These are phyloP conservation scores for Microbotryomycetes sp. DNA, from an alignment of 1,284 basidiomycete genomes.

Conservation along the genomic window DNA sequence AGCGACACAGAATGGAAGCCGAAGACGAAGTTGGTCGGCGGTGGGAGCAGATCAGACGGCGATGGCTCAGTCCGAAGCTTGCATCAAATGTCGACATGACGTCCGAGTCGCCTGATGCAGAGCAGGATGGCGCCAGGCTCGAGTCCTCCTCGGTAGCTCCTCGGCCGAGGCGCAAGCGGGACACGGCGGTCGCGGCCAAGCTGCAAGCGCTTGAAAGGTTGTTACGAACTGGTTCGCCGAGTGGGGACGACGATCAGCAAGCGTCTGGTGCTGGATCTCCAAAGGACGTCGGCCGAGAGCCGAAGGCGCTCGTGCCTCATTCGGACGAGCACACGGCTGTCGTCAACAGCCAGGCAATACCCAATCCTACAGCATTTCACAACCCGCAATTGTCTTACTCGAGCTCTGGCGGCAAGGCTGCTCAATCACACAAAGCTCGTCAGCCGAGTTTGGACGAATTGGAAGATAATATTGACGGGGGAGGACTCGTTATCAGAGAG, in stretches of 20 bases:
- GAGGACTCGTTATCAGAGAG: neutral
- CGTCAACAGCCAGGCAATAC: neutral
- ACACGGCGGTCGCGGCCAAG: neutral
- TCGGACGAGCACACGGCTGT: neutral
- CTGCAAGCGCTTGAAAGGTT: neutral
- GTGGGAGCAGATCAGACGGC: neutral
- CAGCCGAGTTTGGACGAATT: neutral
- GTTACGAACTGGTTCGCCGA: neutral
- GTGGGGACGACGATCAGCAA: neutral
- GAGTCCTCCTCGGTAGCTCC: conserved; percentile 8
- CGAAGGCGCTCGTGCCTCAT: neutral
- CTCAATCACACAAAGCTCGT: neutral
- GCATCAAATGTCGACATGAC: neutral
- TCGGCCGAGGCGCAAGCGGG: neutral
- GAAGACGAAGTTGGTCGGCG: neutral
- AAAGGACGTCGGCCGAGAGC: neutral
- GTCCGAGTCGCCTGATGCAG: neutral
- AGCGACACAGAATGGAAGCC: too few species aligned
- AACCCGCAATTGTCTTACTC: neutral
- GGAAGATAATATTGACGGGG: neutral
- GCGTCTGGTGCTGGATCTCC: neutral
- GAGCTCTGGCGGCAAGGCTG: neutral
- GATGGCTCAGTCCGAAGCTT: neutral
- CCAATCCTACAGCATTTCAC: neutral
- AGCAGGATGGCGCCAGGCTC: neutral